Evolutionary conservation across 345 rosid genomes (phyloP).

Genomic region (Raphanus sativus): DNA sequence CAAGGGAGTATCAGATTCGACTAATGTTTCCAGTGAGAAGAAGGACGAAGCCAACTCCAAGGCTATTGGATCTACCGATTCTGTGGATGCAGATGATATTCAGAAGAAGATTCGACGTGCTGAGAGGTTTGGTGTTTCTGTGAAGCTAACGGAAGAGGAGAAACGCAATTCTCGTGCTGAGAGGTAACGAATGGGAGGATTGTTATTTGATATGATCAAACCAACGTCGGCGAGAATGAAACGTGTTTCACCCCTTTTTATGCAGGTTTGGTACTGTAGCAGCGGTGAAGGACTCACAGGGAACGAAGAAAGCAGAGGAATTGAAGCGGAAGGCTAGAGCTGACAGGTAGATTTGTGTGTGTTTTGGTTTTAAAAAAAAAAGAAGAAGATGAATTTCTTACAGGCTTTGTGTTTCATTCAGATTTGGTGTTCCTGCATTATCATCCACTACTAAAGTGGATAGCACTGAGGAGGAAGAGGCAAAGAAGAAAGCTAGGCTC

Average conservation of each 20-base stretch:
- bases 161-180: slow-evolving; percentile 92
- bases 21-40: slow-evolving; percentile 6
- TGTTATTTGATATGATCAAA: too few species aligned
- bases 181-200: slow-evolving; percentile 39
- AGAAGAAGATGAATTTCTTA: not conserved
- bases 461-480: slow-evolving; percentile 59
- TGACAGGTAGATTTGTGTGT: slow-evolving; percentile 57
- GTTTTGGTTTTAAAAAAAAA: not conserved
- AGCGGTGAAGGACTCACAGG: slow-evolving; percentile 41
- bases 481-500: slow-evolving; percentile 85
- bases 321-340: slow-evolving; percentile 90
- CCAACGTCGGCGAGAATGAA: not conserved
- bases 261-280: slow-evolving; percentile 73
- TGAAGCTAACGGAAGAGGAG: slow-evolving; percentile 76
- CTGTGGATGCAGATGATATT: slow-evolving; percentile 23
- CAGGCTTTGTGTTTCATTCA: slow-evolving; percentile 23
- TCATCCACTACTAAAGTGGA: slow-evolving; percentile 35
- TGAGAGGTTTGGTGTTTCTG: slow-evolving; percentile 82
- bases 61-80: slow-evolving; percentile 25
- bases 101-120: slow-evolving; percentile 92
- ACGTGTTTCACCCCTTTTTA: not conserved
- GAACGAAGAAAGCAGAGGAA: slow-evolving; percentile 63
- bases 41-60: slow-evolving; percentile 45
- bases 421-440: slow-evolving; percentile 67
- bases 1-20: not conserved